A percentile compares a stretch with the other conserved stretches of the same genome.
Evolutionary conservation across 2,329 filamentous ascomycete species (phyloP).

Genomic region (Plenodomus lindquistii): DNA sequence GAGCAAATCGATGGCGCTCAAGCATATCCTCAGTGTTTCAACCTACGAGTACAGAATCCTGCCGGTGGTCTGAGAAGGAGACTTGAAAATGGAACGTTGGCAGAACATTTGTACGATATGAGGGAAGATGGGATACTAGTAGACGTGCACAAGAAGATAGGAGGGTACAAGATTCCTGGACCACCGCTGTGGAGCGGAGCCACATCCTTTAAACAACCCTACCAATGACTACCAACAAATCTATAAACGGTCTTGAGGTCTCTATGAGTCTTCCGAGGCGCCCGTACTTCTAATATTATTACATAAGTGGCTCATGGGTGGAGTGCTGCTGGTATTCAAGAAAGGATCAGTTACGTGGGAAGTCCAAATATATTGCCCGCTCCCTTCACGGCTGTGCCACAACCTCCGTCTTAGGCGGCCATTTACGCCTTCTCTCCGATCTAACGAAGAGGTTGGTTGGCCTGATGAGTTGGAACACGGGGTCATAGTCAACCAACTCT

Average conservation of each 20-base stretch:
- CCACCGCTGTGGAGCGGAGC: constrained; percentile 33
- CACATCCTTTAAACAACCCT: constrained; percentile 5
- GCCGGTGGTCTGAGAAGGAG: constrained; percentile 41
- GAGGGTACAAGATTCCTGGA: constrained; percentile 47
- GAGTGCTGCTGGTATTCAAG: too few species aligned
- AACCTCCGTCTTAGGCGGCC: not conserved
- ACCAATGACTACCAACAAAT: too few species aligned
- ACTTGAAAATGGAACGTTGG: constrained; percentile 47
- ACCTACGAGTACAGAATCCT: constrained; percentile 48
- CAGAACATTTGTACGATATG: constrained; percentile 51
- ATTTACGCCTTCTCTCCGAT: constrained; percentile 6
- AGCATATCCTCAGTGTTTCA: constrained; percentile 57
- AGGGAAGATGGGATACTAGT: constrained; percentile 46
- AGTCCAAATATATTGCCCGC: too few species aligned
- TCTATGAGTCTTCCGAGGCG: too few species aligned
- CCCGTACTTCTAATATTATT: too few species aligned
- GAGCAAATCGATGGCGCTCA: constrained; percentile 52
- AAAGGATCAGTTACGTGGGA: too few species aligned
- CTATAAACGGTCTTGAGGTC: too few species aligned
- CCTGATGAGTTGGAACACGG: constrained; percentile 15
- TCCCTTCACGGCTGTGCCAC: not conserved
- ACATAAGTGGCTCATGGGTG: too few species aligned
- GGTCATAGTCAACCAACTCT: constrained; percentile 14
- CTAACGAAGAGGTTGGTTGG: constrained; percentile 18
- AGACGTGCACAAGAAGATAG: constrained; percentile 42